A percentile compares a stretch with the other conserved stretches of the same genome.
phyloP scores from a whole-genome alignment of 495 filamentous ascomycete species.

The Hypoxylon lenormandii region DNA sequence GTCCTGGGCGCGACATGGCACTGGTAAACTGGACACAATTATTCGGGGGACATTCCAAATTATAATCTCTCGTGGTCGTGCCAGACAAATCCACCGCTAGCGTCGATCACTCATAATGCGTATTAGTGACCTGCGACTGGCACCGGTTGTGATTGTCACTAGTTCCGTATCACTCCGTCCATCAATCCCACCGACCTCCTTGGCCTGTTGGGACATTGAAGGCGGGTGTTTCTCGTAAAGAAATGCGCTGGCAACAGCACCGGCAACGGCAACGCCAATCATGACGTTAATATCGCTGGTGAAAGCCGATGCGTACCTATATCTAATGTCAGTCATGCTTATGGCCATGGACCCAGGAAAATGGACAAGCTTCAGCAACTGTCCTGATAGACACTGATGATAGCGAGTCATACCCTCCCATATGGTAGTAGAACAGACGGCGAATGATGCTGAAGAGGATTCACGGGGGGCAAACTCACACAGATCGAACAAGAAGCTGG shows the following conservation, averaged over 20 bases:
- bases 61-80: not conserved
- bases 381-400: no score
- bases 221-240: slow-evolving; percentile 45
- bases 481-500: slow-evolving; percentile 37
- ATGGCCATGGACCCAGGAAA: not conserved
- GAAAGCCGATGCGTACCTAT: slow-evolving; percentile 49
- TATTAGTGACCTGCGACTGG: slow-evolving; percentile 5
- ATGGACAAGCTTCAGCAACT: not conserved
- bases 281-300: slow-evolving; percentile 49
- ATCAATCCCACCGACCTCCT: slow-evolving; percentile 47
- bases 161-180: slow-evolving; percentile 48
- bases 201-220: slow-evolving; percentile 41
- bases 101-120: not conserved
- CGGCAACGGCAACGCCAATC: slow-evolving; percentile 47
- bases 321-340: slow-evolving; percentile 1
- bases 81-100: not conserved
- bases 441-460: not conserved
- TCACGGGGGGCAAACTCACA: slow-evolving; percentile 24
- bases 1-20: not conserved
- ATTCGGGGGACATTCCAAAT: no score
- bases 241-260: slow-evolving; percentile 47
- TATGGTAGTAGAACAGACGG: not conserved
- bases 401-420: no score
- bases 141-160: slow-evolving; percentile 7
- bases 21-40: not conserved